phyloP scores from a whole-genome alignment of 164 flowering plant species.

The Stephania yunnanensis region DNA sequence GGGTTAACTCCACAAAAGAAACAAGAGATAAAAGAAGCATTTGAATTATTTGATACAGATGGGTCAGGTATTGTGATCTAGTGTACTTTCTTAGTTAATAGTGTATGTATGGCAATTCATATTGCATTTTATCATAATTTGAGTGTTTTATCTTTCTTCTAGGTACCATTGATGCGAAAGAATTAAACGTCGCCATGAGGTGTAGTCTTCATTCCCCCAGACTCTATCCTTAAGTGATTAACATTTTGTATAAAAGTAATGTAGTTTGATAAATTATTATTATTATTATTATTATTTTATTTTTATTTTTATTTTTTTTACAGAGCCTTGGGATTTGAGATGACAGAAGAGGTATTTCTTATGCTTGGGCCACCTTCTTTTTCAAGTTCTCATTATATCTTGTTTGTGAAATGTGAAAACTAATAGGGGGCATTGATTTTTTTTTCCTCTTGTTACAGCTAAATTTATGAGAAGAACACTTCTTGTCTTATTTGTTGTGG shows the following conservation, averaged over 20 bases:
- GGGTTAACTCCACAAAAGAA: constrained; percentile 71
- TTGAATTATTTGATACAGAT: constrained; percentile 93
- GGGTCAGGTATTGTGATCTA: constrained; percentile 54
- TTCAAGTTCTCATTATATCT: neutral
- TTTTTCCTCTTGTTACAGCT: neutral
- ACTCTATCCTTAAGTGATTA: neutral
- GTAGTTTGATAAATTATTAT: neutral
- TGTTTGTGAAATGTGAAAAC: neutral
- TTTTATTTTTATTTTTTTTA: constrained; percentile 15
- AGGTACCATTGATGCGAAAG: constrained; percentile 98
- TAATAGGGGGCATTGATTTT: neutral
- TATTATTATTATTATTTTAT: neutral
- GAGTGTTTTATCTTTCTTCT: constrained; percentile 7
- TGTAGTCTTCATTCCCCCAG: constrained; percentile 15
- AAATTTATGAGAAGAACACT: neutral
- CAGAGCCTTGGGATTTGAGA: constrained; percentile 99
- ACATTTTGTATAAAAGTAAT: neutral
- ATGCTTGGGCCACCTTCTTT: neutral
- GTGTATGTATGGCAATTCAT: neutral
- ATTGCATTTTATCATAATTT: neutral
- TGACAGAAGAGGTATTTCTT: constrained; percentile 84
- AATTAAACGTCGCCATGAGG: constrained; percentile 99
- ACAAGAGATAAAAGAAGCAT: constrained; percentile 95
- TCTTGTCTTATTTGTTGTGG: neutral
- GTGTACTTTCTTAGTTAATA: neutral